Conservation (phyloP, 2,329 filamentous ascomycete species). For the Fusarium chuoi region DNA sequence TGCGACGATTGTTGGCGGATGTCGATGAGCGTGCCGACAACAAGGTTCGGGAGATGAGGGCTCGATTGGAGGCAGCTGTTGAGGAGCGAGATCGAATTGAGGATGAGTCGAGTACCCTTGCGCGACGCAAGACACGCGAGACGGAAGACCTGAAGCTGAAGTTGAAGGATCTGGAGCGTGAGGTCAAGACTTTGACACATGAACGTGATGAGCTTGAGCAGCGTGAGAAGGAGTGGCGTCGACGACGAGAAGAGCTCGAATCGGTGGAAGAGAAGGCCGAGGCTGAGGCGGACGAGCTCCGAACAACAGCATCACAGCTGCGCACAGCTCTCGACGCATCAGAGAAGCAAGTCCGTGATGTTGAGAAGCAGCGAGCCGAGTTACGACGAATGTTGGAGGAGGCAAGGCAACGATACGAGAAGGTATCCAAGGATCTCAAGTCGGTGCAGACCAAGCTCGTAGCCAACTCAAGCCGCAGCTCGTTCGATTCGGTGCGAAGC, state of each 20-base stretch:
- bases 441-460: slow-evolving; percentile 60
- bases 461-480: slow-evolving; percentile 57
- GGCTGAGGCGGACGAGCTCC: slow-evolving; percentile 80
- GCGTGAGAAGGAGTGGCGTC: slow-evolving; percentile 78
- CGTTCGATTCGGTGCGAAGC: slow-evolving; percentile 52
- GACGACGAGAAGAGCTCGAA: slow-evolving; percentile 80
- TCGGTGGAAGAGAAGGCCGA: slow-evolving; percentile 72
- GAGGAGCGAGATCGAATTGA: slow-evolving; percentile 94
- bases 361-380: slow-evolving; percentile 84
- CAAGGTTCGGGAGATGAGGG: slow-evolving; percentile 87
- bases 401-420: slow-evolving; percentile 79
- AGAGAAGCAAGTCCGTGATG: slow-evolving; percentile 83
- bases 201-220: slow-evolving; percentile 83
- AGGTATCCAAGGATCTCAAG: slow-evolving; percentile 75
- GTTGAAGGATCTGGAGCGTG: slow-evolving; percentile 83
- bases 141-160: slow-evolving; percentile 85
- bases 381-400: slow-evolving; percentile 82
- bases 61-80: slow-evolving; percentile 87
- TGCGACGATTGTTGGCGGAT: slow-evolving; percentile 88
- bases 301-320: slow-evolving; percentile 79
- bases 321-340: slow-evolving; percentile 85
- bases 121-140: slow-evolving; percentile 81
- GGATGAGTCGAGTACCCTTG: slow-evolving; percentile 84
- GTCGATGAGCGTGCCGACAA: slow-evolving; percentile 84
- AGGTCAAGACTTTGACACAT: slow-evolving; percentile 74